Base-by-base conservation (phyloP, 352 stramenopile genomes). In the Thalassiosira mediterranea region DNA sequence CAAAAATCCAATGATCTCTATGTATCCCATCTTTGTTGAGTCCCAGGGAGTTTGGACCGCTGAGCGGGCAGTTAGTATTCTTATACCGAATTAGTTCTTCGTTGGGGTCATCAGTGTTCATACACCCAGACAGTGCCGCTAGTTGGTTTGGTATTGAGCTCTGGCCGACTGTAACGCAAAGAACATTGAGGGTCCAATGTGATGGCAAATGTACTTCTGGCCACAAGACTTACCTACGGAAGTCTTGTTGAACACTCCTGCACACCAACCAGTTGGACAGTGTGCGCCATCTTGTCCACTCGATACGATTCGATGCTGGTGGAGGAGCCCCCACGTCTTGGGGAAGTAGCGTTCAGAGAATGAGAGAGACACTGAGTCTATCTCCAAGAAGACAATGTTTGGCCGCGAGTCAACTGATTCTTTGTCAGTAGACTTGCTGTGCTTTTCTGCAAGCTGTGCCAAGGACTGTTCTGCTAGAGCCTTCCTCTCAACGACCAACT, bases 101-200 rank as follows among this genome's bases (percentile, higher is more conserved):
- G 46, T 59, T 23, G 34, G 10, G 5, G 38, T 62, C 17, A 21
- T 42, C 28, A n/a, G 42, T 32, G 29, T 59, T 56, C 5, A 83
- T 13, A 51, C 80, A 86, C 34, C 80, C 80, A 53, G 46, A 65
- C 15, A 84, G 54, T 26, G 74, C 75, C 28, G 72, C 69, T 8
- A 88, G 56, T 57, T 88, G 81, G 66, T 88, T 88, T 17, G 78
- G 37, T 53, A 88, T 78, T 23, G 67, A 82, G 37, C 72, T 84
- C 34, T 78, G 70, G 8, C 81, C 81, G 19, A 76, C 61, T 38
- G 26, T 42, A 26, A 13, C 10, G 19, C 28, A 60, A 60, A 60
- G n/a, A n/a, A n/a, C n/a, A n/a, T n/a, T n/a, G n/a, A n/a, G n/a
- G n/a, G n/a, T n/a, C n/a, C n/a, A n/a, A n/a, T n/a, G n/a, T n/a